A percentile compares a stretch with the other conserved stretches of the same genome.
Conservation (phyloP, 225 moss, liverwort and hornwort genomes). For the Lunularia cruciata region DNA sequence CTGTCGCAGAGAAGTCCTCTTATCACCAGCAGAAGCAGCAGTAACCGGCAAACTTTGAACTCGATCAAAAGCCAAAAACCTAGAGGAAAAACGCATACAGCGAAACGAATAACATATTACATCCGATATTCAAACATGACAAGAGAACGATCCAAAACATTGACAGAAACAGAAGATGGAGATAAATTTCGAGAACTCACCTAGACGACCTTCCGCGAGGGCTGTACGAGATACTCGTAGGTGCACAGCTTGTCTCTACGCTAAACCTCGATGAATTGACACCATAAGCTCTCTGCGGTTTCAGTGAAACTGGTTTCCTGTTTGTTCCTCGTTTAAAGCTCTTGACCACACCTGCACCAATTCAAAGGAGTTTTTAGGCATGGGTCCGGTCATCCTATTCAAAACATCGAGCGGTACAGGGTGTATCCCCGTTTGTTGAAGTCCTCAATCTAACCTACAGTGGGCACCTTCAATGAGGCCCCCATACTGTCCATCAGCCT, state of each 20-base stretch:
- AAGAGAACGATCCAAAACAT: too few species aligned
- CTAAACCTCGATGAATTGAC: conserved; percentile 9
- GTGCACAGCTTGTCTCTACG: background rate
- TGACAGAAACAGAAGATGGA: background rate
- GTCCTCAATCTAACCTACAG: too few species aligned
- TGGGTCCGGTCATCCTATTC: too few species aligned
- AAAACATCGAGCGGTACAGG: too few species aligned
- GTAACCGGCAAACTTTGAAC: conserved; percentile 11
- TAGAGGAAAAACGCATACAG: background rate
- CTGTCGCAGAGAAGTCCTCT: conserved; percentile 11
- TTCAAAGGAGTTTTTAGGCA: too few species aligned
- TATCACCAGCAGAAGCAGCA: conserved; percentile 18
- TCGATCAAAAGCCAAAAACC: background rate
- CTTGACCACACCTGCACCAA: conserved; percentile 15
- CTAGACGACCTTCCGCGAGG: conserved; percentile 5
- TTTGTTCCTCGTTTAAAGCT: conserved; percentile 2
- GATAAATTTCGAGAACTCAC: background rate
- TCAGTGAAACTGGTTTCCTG: background rate
- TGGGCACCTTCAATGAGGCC: too few species aligned
- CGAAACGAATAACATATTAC: background rate
- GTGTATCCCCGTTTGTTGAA: too few species aligned
- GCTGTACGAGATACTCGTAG: conserved; percentile 4
- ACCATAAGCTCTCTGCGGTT: background rate
- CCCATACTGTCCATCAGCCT: too few species aligned
- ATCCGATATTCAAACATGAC: background rate